phyloP scores from a whole-genome alignment of 768 basidiomycete species.

The Sarcomyxa edulis region DNA sequence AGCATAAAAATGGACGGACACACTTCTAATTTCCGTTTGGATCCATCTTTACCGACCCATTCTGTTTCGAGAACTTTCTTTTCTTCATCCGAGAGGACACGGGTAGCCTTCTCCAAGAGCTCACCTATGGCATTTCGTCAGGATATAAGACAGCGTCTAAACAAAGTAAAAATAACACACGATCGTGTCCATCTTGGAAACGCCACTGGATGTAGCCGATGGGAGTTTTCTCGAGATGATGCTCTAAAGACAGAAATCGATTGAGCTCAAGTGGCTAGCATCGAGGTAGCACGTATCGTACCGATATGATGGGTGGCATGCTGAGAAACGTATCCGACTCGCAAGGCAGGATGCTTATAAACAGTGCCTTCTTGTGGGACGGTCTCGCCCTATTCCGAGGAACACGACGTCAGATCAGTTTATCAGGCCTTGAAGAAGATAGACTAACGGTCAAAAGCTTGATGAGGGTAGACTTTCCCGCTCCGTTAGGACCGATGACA shows the following conservation, averaged over 20 bases:
- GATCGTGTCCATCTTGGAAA: slow-evolving; percentile 97
- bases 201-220: slow-evolving; percentile 98
- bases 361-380: slow-evolving; percentile 87
- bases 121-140: slow-evolving; percentile 54
- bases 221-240: slow-evolving; percentile 93
- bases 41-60: slow-evolving; percentile 88
- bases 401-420: slow-evolving; percentile 7
- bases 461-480: slow-evolving; percentile 94
- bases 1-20: slow-evolving; percentile 14
- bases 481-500: slow-evolving; percentile 89
- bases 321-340: slow-evolving; percentile 96
- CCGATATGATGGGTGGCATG: slow-evolving; percentile 97
- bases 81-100: slow-evolving; percentile 87
- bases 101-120: slow-evolving; percentile 85
- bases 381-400: slow-evolving; percentile 69
- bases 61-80: slow-evolving; percentile 72
- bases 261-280: slow-evolving; percentile 5
- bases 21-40: slow-evolving; percentile 88
- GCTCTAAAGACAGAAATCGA: slow-evolving; percentile 43
- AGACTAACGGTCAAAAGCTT: slow-evolving; percentile 78
- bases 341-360: slow-evolving; percentile 90
- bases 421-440: slow-evolving; percentile 1
- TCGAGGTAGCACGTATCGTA: slow-evolving; percentile 17
- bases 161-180: slow-evolving; percentile 40
- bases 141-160: no score